phyloP scores from a whole-genome alignment of 1,284 basidiomycete genomes.

The Tylopilus sp. region DNA sequence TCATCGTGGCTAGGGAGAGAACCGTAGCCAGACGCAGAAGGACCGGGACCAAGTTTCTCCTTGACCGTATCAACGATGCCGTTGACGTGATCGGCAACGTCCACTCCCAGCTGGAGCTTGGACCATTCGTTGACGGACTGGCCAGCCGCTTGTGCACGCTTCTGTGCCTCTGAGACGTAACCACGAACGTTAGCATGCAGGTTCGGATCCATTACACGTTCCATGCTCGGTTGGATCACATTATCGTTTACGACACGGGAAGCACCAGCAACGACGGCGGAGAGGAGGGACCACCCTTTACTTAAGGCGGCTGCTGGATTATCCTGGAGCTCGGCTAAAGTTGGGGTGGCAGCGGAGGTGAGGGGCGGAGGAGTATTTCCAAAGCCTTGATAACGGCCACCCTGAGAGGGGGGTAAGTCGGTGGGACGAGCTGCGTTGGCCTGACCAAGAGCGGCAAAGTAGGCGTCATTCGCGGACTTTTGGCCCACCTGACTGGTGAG shows the following conservation, averaged over 20 bases:
- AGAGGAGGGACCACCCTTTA: constrained; percentile 83
- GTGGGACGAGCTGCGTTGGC: constrained; percentile 65
- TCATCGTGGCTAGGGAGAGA: constrained; percentile 45
- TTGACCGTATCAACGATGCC: constrained; percentile 55
- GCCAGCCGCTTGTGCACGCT: constrained; percentile 53
- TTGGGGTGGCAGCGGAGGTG: constrained; percentile 68
- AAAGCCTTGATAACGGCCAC: constrained; percentile 81
- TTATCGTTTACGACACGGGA: constrained; percentile 70
- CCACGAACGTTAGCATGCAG: constrained; percentile 68
- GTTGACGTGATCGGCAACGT: constrained; percentile 68
- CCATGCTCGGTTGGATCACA: constrained; percentile 78
- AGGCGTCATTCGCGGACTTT: constrained; percentile 71
- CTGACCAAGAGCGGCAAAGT: constrained; percentile 68
- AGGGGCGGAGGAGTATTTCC: constrained; percentile 67
- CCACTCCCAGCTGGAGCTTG: constrained; percentile 68
- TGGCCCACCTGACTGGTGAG: constrained; percentile 43
- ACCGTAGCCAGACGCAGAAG: constrained; percentile 51
- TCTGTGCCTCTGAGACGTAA: constrained; percentile 65
- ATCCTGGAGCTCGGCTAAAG: constrained; percentile 68
- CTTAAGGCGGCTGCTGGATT: constrained; percentile 72
- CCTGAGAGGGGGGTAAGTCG: constrained; percentile 78
- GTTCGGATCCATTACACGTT: constrained; percentile 68
- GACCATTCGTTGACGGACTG: constrained; percentile 67
- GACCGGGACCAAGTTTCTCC: constrained; percentile 45
- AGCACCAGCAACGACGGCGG: constrained; percentile 68